Conservation (phyloP, 2,329 filamentous ascomycete species). For the Macrophomina pseudophaseolina region DNA sequence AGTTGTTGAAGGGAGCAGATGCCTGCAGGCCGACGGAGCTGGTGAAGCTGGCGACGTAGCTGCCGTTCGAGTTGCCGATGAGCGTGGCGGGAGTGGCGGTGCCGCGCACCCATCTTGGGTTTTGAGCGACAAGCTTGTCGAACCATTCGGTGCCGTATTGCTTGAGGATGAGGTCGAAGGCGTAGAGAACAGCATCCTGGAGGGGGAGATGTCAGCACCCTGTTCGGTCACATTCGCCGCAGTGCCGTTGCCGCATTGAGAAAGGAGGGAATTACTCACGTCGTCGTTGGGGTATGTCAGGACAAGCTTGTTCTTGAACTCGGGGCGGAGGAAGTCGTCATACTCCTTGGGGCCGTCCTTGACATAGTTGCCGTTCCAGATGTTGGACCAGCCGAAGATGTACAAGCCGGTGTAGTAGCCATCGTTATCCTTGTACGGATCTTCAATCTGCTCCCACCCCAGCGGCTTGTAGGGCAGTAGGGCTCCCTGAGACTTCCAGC, state of each 20-base stretch:
- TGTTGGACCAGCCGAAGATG: constrained; percentile 45
- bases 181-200: constrained; percentile 58
- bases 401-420: constrained; percentile 52
- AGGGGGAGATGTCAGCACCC: too few relatives aligned
- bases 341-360: constrained; percentile 46
- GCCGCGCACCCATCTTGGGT: constrained; percentile 61
- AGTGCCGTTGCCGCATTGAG: neutral
- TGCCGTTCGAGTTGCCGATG: constrained; percentile 35
- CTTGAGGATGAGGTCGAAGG: constrained; percentile 44
- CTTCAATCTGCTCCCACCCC: constrained; percentile 52
- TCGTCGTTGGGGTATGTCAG: constrained; percentile 65
- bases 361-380: constrained; percentile 45
- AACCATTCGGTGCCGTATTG: constrained; percentile 55
- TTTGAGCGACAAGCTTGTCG: constrained; percentile 53
- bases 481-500: constrained; percentile 56
- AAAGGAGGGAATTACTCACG: constrained; percentile 34
- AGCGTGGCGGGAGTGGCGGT: constrained; percentile 51
- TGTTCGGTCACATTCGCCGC: too few relatives aligned
- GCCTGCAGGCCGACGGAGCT: constrained; percentile 19
- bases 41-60: constrained; percentile 32
- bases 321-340: constrained; percentile 53
- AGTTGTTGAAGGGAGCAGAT: constrained; percentile 27
- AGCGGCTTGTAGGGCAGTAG: constrained; percentile 57
- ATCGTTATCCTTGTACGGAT: constrained; percentile 49
- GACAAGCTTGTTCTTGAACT: constrained; percentile 60